Evolutionary conservation across 805 yeast genomes (phyloP), one percentile per base, ranked within the genome.

Genomic region (Teunomyces tritomae): DNA sequence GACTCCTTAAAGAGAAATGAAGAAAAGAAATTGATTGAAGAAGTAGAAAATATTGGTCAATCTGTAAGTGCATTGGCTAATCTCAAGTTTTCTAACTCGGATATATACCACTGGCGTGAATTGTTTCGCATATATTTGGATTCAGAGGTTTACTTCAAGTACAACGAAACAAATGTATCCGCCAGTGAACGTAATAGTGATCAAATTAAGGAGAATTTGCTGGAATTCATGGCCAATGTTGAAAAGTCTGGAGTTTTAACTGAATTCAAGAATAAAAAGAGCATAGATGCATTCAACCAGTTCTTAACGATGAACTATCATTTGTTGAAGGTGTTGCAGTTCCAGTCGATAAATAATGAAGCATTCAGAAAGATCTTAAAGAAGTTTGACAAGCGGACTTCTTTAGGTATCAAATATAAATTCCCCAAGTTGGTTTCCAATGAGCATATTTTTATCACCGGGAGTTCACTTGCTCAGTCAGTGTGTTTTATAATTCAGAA

Each of bases 371-470:
- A 86, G 62, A 86, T 86, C 50, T 69, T 85, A 58, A 85, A 86
- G 60, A 86, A 86, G 59, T 86, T 87, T 56, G 90, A 87, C 55
- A 86, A 86, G 59, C 84, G 80, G 56, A 86, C 92, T 0, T 66
- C 79, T 5, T 64, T 85, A 27, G 72, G 75, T 28, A 70, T 83
- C 0, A 71, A 77, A 34, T 48, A 63, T 4, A 57, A 66, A 39
- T 78, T 80, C 55, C 84, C 85, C 2, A 62, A 68, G 36, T 59
- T 77, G 49, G 61, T 73, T 39, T 61, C 68, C 10, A 56, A 65
- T 36, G 74, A 73, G 48, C 78, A 76, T 48, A 63, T 71, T 10
- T 72, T 73, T 45, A 66, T 74, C 47, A 67, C 69, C 7, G 77
- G 80, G n/a, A 59, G 64, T 8, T 77, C 83, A 6, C 62, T 84